phyloP scores from a whole-genome alignment of 441 rosid species.

The Euphorbia schlechtendalii region DNA sequence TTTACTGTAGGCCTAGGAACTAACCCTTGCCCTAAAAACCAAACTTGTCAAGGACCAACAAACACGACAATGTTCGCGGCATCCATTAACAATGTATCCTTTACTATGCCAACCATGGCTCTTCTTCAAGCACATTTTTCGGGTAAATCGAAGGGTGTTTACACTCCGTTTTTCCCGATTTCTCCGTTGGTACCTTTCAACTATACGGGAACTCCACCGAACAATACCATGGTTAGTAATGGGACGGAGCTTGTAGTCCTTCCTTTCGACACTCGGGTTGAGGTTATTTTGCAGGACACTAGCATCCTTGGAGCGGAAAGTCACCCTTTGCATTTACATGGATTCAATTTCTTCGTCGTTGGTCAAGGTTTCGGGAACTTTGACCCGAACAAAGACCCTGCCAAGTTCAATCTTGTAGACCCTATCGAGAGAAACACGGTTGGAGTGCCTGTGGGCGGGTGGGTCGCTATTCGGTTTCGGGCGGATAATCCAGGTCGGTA shows the following conservation, averaged over 20 bases:
- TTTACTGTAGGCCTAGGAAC: constrained; percentile 69
- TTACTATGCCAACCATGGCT: constrained; percentile 58
- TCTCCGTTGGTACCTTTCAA: constrained; percentile 25
- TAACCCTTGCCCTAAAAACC: constrained; percentile 52
- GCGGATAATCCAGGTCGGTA: constrained; percentile 65
- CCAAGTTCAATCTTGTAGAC: constrained; percentile 56
- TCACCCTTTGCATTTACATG: constrained; percentile 50
- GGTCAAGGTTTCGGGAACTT: constrained; percentile 75
- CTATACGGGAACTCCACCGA: constrained; percentile 34
- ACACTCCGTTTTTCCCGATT: constrained; percentile 26
- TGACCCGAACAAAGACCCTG: constrained; percentile 49
- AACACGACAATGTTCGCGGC: constrained; percentile 33
- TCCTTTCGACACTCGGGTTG: constrained; percentile 54
- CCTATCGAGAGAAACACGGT: constrained; percentile 73
- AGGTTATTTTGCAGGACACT: constrained; percentile 36
- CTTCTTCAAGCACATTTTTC: constrained; percentile 55
- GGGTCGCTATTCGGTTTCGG: constrained; percentile 59
- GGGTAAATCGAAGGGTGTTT: constrained; percentile 28
- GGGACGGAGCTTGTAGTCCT: constrained; percentile 51
- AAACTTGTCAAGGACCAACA: constrained; percentile 76
- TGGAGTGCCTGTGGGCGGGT: constrained; percentile 66
- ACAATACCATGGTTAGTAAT: constrained; percentile 31
- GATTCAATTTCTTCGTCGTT: constrained; percentile 65
- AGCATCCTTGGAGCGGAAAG: constrained; percentile 41
- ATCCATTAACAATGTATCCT: constrained; percentile 39